Evolutionary conservation across 768 basidiomycete genomes (phyloP).

Genomic region (Leccinum ochraceum): DNA sequence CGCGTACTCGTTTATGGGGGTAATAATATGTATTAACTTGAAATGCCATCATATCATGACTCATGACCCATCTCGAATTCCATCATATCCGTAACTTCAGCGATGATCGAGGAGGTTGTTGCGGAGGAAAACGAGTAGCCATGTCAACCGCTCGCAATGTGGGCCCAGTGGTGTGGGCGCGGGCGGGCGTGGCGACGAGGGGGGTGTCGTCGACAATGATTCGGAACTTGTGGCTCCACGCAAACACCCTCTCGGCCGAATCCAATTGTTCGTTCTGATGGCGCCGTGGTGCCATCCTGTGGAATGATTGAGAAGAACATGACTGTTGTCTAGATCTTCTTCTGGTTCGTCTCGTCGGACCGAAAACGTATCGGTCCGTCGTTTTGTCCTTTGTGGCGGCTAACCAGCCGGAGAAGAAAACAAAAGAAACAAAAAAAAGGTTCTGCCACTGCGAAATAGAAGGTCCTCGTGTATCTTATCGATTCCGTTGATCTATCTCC

Average conservation of each 20-base stretch:
- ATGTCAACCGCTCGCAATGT: neutral
- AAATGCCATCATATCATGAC: neutral
- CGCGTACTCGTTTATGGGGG: neutral
- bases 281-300: neutral
- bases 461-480: conserved; percentile 23
- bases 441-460: neutral
- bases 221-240: neutral
- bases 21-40: neutral
- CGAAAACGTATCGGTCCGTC: neutral
- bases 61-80: neutral
- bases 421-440: neutral
- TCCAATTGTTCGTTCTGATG: neutral
- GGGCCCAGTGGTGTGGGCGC: neutral
- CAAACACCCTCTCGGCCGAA: neutral
- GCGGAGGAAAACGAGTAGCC: neutral
- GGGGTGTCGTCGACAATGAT: neutral
- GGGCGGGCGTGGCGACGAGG: neutral
- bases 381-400: neutral
- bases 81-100: neutral
- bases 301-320: neutral
- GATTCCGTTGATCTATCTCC: conserved; percentile 20
- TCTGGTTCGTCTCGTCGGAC: neutral
- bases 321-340: conserved; percentile 9
- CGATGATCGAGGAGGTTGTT: conserved; percentile 4
- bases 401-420: neutral